Evolutionary conservation across 2,329 filamentous ascomycete genomes (phyloP).

Genomic region (Reticulascus tulasneorum): DNA sequence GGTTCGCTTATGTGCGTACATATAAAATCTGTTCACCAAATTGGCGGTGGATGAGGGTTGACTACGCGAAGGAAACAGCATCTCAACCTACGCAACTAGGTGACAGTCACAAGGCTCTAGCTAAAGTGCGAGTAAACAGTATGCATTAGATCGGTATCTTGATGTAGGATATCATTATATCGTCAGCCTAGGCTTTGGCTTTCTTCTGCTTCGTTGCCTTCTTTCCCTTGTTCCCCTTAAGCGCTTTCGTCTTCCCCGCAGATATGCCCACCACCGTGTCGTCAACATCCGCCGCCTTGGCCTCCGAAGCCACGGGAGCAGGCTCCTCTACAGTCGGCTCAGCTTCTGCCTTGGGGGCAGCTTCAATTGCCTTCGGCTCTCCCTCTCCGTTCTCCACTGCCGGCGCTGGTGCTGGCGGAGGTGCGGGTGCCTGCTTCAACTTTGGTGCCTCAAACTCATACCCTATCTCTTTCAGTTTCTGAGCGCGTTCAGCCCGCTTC

Average conservation of each 20-base stretch:
- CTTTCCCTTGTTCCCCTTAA: slow-evolving; percentile 21
- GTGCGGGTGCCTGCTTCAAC: slow-evolving; percentile 55
- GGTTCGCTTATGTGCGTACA: slow-evolving; percentile 64
- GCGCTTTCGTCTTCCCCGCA: slow-evolving; percentile 28
- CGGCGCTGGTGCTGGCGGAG: slow-evolving; percentile 29
- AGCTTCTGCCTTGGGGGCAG: slow-evolving; percentile 29
- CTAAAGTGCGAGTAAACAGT: too few species aligned
- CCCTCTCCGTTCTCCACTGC: slow-evolving; percentile 26
- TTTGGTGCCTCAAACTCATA: slow-evolving; percentile 77
- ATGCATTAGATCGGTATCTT: slow-evolving; percentile 3
- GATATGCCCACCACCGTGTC: too few species aligned
- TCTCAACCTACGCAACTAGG: neutral
- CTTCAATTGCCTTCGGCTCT: slow-evolving; percentile 27
- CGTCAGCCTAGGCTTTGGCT: slow-evolving; percentile 29
- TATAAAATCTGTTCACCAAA: too few species aligned
- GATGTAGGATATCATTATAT: slow-evolving; percentile 9
- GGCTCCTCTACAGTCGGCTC: slow-evolving; percentile 26
- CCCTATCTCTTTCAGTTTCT: slow-evolving; percentile 73
- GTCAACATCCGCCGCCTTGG: slow-evolving; percentile 19
- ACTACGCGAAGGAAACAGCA: neutral
- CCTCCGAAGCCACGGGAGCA: slow-evolving; percentile 25
- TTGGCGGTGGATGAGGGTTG: too few species aligned
- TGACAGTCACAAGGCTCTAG: too few species aligned
- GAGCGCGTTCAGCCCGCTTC: slow-evolving; percentile 63
- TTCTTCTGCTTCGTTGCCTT: slow-evolving; percentile 34